Base-by-base conservation (phyloP, 176 grass and related monocot genomes). In the Triticum monococcum region DNA sequence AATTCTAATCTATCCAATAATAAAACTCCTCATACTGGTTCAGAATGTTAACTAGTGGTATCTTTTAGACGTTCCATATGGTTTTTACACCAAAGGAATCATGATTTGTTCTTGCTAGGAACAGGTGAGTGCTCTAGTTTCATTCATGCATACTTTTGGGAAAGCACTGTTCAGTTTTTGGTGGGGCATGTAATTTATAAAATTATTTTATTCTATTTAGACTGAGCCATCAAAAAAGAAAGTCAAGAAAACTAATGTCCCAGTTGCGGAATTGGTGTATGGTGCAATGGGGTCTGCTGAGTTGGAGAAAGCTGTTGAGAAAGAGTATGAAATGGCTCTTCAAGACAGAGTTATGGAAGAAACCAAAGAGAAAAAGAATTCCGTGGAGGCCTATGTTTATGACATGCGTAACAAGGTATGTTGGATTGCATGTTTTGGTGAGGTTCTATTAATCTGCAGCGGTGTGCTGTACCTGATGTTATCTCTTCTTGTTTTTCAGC, bases 351-450 rank as follows among this genome's bases (percentile, higher is more conserved):
- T 96, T 10, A 92, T 99, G 88, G 94, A 96, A 83, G 94, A 96
- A 85, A 99, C 97, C 11, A 96, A 96, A 64, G 97, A 99, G 33
- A 99, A 93, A 79, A 99, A 96, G 82, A 99, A 99, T 94, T 90
- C 97, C 36, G 92, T 96, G 3, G 97, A 98, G 81, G 86, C 94
- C 11, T 96, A 96, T 88, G 92, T 99, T 81, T 99, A 99, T 94
- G 97, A 99, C 68, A 99, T 96, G 92, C 90, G 94, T 66, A 99
- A 91, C 72, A 99, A 99, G 92, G 97, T 89, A 80, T 79, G 8
- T 80, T 32, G 24, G 18, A 4, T 40, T 77, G 9, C 24, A 37
- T 90, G 61, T 17, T 12, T 20, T 1, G 5, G 31, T 75, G 8
- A 36, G 61, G 40, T 77, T 50, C 4, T 32, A 13, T 23, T 2